phyloP scores from a whole-genome alignment of 2,329 filamentous ascomycete genomes.

The Diatrype stigma region DNA sequence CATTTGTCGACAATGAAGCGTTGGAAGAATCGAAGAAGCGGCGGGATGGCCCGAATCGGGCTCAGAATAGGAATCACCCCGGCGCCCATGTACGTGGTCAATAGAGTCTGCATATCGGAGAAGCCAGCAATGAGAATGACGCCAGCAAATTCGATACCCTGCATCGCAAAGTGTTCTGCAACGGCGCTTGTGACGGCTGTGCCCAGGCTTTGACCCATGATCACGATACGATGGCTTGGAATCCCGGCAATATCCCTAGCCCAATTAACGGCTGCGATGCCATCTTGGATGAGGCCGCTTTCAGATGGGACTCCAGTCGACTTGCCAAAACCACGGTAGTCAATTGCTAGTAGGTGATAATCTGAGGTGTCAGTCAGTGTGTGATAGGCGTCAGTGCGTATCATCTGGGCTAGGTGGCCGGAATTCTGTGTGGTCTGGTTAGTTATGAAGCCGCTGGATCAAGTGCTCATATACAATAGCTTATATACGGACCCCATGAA shows the following conservation, averaged over 20 bases:
- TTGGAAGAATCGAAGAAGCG: constrained; percentile 57
- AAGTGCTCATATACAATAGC: constrained; percentile 20
- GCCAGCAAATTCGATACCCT: constrained; percentile 68
- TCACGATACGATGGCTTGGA: constrained; percentile 66
- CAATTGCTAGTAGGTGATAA: constrained; percentile 80
- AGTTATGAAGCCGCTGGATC: constrained; percentile 21
- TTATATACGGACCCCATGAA: constrained; percentile 55
- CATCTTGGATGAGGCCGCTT: constrained; percentile 75
- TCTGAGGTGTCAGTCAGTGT: constrained; percentile 67
- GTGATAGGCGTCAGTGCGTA: constrained; percentile 74
- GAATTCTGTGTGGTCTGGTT: constrained; percentile 63
- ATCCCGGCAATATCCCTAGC: constrained; percentile 62
- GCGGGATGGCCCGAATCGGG: constrained; percentile 65
- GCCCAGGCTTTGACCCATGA: constrained; percentile 83
- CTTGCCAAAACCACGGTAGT: constrained; percentile 84
- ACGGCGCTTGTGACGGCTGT: constrained; percentile 78
- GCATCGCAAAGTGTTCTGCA: constrained; percentile 62
- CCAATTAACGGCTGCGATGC: constrained; percentile 68
- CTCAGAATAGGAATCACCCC: constrained; percentile 76
- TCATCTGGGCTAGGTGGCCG: constrained; percentile 75
- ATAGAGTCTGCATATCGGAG: constrained; percentile 66
- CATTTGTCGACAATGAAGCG: constrained; percentile 73
- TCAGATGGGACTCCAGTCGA: constrained; percentile 80
- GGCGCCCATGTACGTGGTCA: constrained; percentile 74
- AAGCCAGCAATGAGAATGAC: constrained; percentile 79